These are phyloP conservation scores for Camellia oleifera DNA, from an alignment of 179 eudicot genomes.

Conservation along the genomic window DNA sequence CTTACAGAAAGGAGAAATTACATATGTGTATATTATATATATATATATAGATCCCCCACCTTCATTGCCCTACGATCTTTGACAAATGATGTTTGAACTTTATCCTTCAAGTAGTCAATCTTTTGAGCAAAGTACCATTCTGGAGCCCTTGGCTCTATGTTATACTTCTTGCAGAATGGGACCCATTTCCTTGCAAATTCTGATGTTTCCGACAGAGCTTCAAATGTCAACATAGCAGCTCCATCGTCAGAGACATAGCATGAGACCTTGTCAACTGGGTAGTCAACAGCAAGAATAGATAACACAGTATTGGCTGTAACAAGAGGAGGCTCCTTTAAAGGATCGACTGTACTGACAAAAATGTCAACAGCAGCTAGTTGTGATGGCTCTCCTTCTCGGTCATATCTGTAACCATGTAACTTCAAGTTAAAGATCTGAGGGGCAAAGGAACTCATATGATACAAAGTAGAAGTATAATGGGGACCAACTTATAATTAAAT, in stretches of 20 bases:
- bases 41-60: slow-evolving; percentile 34
- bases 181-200: slow-evolving; percentile 85
- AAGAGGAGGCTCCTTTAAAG: slow-evolving; percentile 84
- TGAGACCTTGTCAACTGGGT: slow-evolving; percentile 86
- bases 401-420: slow-evolving; percentile 46
- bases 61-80: slow-evolving; percentile 90
- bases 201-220: slow-evolving; percentile 76
- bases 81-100: slow-evolving; percentile 71
- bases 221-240: slow-evolving; percentile 86
- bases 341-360: slow-evolving; percentile 88
- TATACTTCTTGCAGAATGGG: slow-evolving; percentile 74
- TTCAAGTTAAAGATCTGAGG: slow-evolving; percentile 3
- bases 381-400: slow-evolving; percentile 80
- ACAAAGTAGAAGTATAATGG: neutral
- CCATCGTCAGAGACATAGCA: slow-evolving; percentile 93
- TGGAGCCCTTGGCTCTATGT: slow-evolving; percentile 85
- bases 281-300: slow-evolving; percentile 82
- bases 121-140: slow-evolving; percentile 81
- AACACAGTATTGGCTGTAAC: slow-evolving; percentile 83
- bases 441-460: neutral
- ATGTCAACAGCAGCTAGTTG: slow-evolving; percentile 85
- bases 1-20: neutral
- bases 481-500: neutral
- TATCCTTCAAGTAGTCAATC: slow-evolving; percentile 72
- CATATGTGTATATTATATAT: neutral